phyloP scores from a whole-genome alignment of 805 yeast genomes.

The Candida arabinofermentans region DNA sequence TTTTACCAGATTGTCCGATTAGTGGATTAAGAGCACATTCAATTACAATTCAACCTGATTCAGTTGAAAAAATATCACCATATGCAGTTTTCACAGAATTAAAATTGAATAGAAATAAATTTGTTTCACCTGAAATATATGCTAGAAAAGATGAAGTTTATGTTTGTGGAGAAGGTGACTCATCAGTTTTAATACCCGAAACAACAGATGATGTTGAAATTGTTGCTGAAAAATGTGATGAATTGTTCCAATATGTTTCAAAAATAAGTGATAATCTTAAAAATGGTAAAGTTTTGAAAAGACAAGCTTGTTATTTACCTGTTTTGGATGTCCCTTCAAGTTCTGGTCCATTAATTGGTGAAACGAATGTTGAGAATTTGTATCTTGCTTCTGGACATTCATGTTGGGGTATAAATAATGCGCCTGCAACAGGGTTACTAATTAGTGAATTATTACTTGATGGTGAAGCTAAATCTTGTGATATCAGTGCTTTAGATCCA shows the following conservation, averaged over 20 bases:
- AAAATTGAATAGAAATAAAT: conserved; percentile 58
- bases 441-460: conserved; percentile 84
- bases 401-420: conserved; percentile 98
- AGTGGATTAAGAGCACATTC: conserved; percentile 94
- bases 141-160: conserved; percentile 95
- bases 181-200: conserved; percentile 86
- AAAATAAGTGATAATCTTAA: conserved; percentile 65
- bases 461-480: conserved; percentile 75
- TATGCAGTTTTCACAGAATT: conserved; percentile 93
- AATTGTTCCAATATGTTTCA: conserved; percentile 76
- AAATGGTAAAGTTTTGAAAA: conserved; percentile 69
- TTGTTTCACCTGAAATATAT: conserved; percentile 89
- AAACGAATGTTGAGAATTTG: conserved; percentile 78
- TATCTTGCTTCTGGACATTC: conserved; percentile 90
- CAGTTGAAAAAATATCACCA: conserved; percentile 72
- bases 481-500: conserved; percentile 81
- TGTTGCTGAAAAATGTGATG: conserved; percentile 82
- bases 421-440: conserved; percentile 94
- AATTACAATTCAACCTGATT: conserved; percentile 80
- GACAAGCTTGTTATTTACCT: conserved; percentile 95
- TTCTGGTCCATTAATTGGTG: conserved; percentile 92
- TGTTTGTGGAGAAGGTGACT: conserved; percentile 96
- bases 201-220: conserved; percentile 92
- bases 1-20: conserved; percentile 90
- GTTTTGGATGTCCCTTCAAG: conserved; percentile 90